phyloP scores from a whole-genome alignment of 2,329 filamentous ascomycete genomes.

The Fusarium sp. region DNA sequence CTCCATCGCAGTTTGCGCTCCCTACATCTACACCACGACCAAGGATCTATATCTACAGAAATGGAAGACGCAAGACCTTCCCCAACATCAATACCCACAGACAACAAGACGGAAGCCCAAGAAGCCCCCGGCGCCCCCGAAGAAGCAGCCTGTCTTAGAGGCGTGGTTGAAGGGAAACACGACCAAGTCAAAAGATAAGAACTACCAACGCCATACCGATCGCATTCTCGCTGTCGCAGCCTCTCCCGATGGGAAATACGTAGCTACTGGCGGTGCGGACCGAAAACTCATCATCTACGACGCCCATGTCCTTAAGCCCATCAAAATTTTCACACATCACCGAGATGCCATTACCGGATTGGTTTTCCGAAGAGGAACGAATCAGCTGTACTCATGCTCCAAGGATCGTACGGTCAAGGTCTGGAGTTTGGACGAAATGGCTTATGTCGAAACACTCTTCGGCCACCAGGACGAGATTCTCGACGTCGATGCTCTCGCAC shows the following conservation, averaged over 20 bases:
- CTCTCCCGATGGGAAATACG: conserved; percentile 88
- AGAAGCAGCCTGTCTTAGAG: conserved; percentile 73
- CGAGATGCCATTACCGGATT: conserved; percentile 88
- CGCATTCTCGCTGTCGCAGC: conserved; percentile 87
- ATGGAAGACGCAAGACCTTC: conserved; percentile 83
- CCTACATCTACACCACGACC: conserved; percentile 88
- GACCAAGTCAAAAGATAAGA: conserved; percentile 70
- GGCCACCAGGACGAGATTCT: conserved; percentile 94
- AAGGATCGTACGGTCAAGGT: conserved; percentile 95
- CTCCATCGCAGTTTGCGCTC: conserved; percentile 81
- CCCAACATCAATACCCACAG: conserved; percentile 70
- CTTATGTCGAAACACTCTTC: conserved; percentile 95
- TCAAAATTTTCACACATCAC: conserved; percentile 91
- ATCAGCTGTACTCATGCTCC: conserved; percentile 92
- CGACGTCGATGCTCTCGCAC: conserved; percentile 83
- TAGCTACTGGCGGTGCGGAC: conserved; percentile 91
- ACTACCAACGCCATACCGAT: conserved; percentile 82
- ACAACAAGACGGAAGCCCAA: conserved; percentile 70
- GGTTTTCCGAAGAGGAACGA: conserved; percentile 87
- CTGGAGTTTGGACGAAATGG: conserved; percentile 91
- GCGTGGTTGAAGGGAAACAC: conserved; percentile 73
- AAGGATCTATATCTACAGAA: conserved; percentile 89
- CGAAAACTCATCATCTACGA: conserved; percentile 90
- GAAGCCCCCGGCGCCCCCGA: conserved; percentile 69
- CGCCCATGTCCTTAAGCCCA: conserved; percentile 79